Evolutionary conservation across 2,329 filamentous ascomycete genomes (phyloP).

Genomic region (Chaetomiaceae sp.): DNA sequence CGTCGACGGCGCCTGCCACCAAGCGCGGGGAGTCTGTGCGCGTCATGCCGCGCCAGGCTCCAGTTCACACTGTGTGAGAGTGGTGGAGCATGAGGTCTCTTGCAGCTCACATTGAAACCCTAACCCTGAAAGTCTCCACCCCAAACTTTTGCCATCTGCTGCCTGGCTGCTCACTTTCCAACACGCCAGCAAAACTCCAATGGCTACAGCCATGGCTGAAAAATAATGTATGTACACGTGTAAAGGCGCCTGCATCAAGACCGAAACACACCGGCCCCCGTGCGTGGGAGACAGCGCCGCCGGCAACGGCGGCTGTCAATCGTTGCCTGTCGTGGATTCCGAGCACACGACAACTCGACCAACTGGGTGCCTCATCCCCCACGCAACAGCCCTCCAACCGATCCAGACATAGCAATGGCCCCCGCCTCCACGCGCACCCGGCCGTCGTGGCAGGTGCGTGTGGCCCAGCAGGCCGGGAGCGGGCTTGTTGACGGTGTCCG

Average conservation of each 20-base stretch:
- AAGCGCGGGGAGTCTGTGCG: slow-evolving; percentile 9
- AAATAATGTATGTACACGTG: too few species aligned
- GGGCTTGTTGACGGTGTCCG: background rate
- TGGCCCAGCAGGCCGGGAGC: background rate
- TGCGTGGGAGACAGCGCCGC: background rate
- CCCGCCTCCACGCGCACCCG: background rate
- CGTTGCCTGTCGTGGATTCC: background rate
- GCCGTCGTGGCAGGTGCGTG: background rate
- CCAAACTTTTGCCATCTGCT: too few species aligned
- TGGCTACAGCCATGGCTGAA: too few species aligned
- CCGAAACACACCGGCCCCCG: background rate
- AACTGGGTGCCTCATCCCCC: slow-evolving; percentile 1
- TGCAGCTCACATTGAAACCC: too few species aligned
- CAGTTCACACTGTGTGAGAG: too few species aligned
- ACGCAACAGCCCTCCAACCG: background rate
- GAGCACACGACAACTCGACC: background rate
- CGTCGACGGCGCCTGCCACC: background rate
- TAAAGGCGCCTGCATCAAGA: background rate
- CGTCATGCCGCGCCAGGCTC: background rate
- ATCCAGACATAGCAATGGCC: background rate
- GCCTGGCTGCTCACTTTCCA: too few species aligned
- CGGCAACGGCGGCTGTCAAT: background rate
- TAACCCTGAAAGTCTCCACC: background rate
- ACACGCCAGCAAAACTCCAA: too few species aligned
- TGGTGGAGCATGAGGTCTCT: too few species aligned